A percentile compares a stretch with the other conserved stretches of the same genome.
phyloP scores from a whole-genome alignment of 2,329 filamentous ascomycete genomes.

The Neophaeococcomyces mojaviensis region DNA sequence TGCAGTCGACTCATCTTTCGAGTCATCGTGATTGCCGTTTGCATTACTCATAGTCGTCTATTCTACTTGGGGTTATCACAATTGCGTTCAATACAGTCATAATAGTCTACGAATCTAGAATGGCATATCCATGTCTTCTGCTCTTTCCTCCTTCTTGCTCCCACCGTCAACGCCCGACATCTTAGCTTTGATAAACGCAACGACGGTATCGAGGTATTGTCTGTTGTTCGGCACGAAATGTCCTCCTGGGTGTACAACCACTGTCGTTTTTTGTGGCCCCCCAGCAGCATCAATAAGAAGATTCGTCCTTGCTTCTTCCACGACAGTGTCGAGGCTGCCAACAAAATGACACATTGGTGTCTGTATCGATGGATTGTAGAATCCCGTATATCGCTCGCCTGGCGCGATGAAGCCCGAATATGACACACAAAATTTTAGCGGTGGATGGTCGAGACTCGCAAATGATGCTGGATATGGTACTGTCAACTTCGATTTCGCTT shows the following conservation, averaged over 20 bases:
- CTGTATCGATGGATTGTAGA: slow-evolving; percentile 66
- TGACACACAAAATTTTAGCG: slow-evolving; percentile 62
- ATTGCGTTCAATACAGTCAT: too few relatives aligned
- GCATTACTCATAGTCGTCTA: slow-evolving; percentile 1
- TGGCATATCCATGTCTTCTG: slow-evolving; percentile 62
- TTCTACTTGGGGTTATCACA: background rate
- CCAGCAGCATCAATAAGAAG: slow-evolving; percentile 60
- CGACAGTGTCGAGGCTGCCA: slow-evolving; percentile 78
- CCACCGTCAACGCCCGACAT: slow-evolving; percentile 26
- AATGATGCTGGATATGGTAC: slow-evolving; percentile 49
- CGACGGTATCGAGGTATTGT: slow-evolving; percentile 70
- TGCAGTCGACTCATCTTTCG: background rate
- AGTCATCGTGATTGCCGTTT: background rate
- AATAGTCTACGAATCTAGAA: slow-evolving; percentile 38
- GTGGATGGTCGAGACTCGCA: slow-evolving; percentile 40
- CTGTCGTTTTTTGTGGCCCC: slow-evolving; percentile 44
- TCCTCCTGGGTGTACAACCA: slow-evolving; percentile 73
- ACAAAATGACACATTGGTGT: slow-evolving; percentile 78
- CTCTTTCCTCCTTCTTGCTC: slow-evolving; percentile 46
- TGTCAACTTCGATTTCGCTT: slow-evolving; percentile 14
- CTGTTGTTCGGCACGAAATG: slow-evolving; percentile 82
- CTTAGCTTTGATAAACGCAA: slow-evolving; percentile 58
- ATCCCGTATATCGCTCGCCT: slow-evolving; percentile 54
- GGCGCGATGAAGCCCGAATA: slow-evolving; percentile 72
- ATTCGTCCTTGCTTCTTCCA: slow-evolving; percentile 66